Conservation (phyloP, 495 filamentous ascomycete genomes). For the Penicillium manginii region DNA sequence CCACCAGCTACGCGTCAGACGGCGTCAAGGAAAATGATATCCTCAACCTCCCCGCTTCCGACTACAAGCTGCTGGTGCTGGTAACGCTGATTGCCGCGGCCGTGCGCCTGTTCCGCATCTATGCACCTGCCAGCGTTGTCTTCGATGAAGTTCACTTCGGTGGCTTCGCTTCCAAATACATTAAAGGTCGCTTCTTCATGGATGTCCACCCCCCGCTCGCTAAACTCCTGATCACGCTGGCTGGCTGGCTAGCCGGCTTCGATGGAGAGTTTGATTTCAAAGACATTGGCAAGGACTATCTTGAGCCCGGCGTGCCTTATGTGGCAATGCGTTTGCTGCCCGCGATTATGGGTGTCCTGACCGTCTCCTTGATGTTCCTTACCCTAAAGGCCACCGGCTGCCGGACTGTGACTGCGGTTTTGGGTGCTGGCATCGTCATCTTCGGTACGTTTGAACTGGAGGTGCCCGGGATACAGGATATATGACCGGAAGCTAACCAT, state of each 20-base stretch:
- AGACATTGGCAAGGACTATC: conserved; percentile 98
- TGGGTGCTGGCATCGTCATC: conserved; percentile 84
- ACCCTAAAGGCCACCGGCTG: conserved; percentile 91
- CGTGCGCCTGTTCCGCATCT: conserved; percentile 93
- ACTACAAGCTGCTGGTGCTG: conserved; percentile 74
- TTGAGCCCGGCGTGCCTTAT: conserved; percentile 93
- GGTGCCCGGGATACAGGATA: background rate
- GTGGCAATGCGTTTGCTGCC: conserved; percentile 96
- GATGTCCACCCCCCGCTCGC: conserved; percentile 98
- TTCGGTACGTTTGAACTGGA: conserved; percentile 65
- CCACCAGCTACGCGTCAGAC: conserved; percentile 53
- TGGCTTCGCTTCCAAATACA: conserved; percentile 97
- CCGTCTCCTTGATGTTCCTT: conserved; percentile 90
- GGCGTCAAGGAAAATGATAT: conserved; percentile 58
- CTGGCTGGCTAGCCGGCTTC: conserved; percentile 94
- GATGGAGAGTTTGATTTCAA: conserved; percentile 98
- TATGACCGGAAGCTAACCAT: conserved; percentile 16
- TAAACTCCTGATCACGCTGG: conserved; percentile 92
- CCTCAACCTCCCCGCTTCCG: conserved; percentile 68
- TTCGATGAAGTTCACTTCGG: conserved; percentile 99
- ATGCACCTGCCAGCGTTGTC: conserved; percentile 93
- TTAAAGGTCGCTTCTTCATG: conserved; percentile 99
- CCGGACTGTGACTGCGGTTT: conserved; percentile 75
- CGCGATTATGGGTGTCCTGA: conserved; percentile 81
- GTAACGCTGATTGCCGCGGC: conserved; percentile 76